phyloP scores from a whole-genome alignment of 768 basidiomycete species.

The Suillus cothurnatus region DNA sequence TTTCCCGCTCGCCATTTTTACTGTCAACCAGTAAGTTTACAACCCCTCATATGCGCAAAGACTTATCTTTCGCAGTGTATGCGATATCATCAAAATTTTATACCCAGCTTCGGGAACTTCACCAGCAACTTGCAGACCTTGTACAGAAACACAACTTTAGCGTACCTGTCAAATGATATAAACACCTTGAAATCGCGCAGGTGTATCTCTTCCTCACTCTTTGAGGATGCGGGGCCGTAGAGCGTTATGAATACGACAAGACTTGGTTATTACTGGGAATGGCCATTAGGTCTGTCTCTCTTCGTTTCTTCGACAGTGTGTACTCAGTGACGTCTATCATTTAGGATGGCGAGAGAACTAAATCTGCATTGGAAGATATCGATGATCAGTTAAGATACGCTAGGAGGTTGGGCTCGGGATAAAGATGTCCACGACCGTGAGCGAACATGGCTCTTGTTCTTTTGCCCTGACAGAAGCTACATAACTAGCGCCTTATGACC shows the following conservation, averaged over 20 bases:
- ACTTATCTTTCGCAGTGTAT: constrained; percentile 63
- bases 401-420: constrained; percentile 81
- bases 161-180: constrained; percentile 85
- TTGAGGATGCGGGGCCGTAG: constrained; percentile 94
- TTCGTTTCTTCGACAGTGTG: not conserved
- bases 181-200: constrained; percentile 93
- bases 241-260: constrained; percentile 94
- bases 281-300: constrained; percentile 64
- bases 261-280: constrained; percentile 92
- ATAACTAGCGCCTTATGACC: constrained; percentile 72
- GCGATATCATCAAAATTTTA: constrained; percentile 95
- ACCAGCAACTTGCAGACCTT: constrained; percentile 75
- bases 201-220: constrained; percentile 87
- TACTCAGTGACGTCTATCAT: constrained; percentile 15
- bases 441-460: constrained; percentile 91
- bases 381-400: constrained; percentile 58
- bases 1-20: constrained; percentile 92
- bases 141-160: constrained; percentile 87
- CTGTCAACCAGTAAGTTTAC: constrained; percentile 80
- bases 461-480: constrained; percentile 84
- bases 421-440: constrained; percentile 92
- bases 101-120: constrained; percentile 76
- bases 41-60: not conserved
- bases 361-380: constrained; percentile 90
- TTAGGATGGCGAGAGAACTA: constrained; percentile 92